Evolutionary conservation across 2,329 filamentous ascomycete genomes (phyloP).

Genomic region (Penicillium oxalicum): DNA sequence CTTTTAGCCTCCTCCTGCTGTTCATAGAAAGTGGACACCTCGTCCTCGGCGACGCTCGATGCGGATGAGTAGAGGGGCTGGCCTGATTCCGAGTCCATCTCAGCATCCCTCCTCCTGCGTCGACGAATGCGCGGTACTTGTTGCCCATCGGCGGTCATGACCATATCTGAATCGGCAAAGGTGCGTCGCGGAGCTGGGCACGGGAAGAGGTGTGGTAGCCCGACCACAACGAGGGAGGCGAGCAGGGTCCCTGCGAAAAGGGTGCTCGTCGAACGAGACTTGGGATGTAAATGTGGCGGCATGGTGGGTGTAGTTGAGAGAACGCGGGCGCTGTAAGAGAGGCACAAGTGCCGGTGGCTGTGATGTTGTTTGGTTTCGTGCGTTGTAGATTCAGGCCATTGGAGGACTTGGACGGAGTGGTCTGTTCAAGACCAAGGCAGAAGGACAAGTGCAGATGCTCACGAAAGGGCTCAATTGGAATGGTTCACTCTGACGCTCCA

Average conservation of each 20-base stretch:
- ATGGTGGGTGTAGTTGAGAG: constrained; percentile 44
- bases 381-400: constrained; percentile 18
- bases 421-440: background rate
- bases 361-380: constrained; percentile 8
- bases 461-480: constrained; percentile 12
- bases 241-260: constrained; percentile 91
- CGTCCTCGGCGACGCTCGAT: constrained; percentile 27
- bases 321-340: constrained; percentile 5
- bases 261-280: constrained; percentile 86
- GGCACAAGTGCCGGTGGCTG: too few species aligned
- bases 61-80: constrained; percentile 13
- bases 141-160: constrained; percentile 39
- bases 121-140: constrained; percentile 34
- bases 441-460: background rate
- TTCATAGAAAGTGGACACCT: constrained; percentile 41
- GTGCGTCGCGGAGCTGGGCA: constrained; percentile 76
- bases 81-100: constrained; percentile 14
- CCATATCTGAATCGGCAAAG: constrained; percentile 62
- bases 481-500: too few species aligned
- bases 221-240: constrained; percentile 87
- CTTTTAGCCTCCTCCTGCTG: constrained; percentile 37
- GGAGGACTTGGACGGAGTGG: constrained; percentile 6
- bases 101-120: constrained; percentile 31
- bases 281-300: constrained; percentile 82
- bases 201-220: constrained; percentile 79